These are phyloP conservation scores for Stenocarpella maydis DNA, from an alignment of 2,329 filamentous ascomycete genomes.

Conservation along the genomic window DNA sequence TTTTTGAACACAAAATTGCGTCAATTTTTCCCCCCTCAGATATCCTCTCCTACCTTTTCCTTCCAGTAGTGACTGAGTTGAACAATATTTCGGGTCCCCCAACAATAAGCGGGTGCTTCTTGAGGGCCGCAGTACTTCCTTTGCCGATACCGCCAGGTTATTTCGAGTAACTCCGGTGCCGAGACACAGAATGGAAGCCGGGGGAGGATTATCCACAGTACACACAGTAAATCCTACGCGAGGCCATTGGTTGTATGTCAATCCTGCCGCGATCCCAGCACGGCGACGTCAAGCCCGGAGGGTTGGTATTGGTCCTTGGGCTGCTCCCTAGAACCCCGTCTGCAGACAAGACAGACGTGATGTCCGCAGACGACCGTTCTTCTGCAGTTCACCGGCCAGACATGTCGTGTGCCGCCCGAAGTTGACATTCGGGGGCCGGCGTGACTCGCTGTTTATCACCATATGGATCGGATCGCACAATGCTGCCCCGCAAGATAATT, in stretches of 20 bases:
- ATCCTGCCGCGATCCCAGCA: not conserved
- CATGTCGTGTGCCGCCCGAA: not conserved
- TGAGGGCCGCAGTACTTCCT: not conserved
- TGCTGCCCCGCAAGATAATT: not conserved
- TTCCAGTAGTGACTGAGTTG: not conserved
- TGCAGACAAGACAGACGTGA: not conserved
- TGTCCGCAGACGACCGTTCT: not conserved
- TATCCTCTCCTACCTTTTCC: not conserved
- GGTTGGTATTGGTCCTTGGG: conserved; percentile 1
- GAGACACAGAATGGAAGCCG: not conserved
- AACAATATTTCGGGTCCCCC: not conserved
- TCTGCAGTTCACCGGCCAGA: not conserved
- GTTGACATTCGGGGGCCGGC: not conserved
- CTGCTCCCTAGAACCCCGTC: conserved; percentile 5
- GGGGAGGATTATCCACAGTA: not conserved
- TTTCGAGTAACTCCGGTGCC: not conserved
- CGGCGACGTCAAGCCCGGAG: not conserved
- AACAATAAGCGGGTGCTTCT: not conserved
- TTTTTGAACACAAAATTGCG: not conserved
- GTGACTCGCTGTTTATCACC: not conserved
- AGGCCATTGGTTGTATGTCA: not conserved
- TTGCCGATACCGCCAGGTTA: not conserved
- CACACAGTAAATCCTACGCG: not conserved
- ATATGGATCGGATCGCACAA: not conserved
- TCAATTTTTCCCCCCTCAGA: not conserved